Evolutionary conservation across 805 yeast species (phyloP), one percentile per base, ranked within the genome.

Genomic region (Maudiozyma serrabonitensis): DNA sequence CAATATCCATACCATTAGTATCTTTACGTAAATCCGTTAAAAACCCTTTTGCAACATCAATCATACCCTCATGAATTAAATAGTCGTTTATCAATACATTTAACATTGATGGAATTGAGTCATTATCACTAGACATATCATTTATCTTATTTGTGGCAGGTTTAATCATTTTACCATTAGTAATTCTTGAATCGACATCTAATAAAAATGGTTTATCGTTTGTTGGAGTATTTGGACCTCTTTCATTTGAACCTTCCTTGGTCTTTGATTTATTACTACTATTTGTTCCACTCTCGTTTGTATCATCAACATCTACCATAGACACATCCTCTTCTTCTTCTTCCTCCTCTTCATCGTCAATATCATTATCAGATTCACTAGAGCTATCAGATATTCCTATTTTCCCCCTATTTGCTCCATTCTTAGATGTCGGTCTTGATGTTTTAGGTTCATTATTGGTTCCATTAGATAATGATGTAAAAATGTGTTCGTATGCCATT

Each of bases 41-140:
- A 50, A 83, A 76, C 0, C 80, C 76, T 50, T 69, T 69, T 2
- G 79, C 75, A 2, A 80, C 75, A 49, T 78, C 79, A 31, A 71
- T 69, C 56, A 73, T 76, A 2, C 88, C 88, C 48, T 74, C 73
- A 57, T 80, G 79, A n/a, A 73, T 69, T 38, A 83, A 72, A 59
- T 81, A 82, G 18, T 64, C 68, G 45, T 64, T 65, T 12, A 65
- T 61, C 56, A 63, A 53, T 0, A 58, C 53, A 45, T 65, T 63
- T 41, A 65, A 50, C 6, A 60, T 55, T 2, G 61, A 47, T 9
- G 62, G 61, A 31, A 65, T 56, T 4, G 66, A 60, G 31, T 59
- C 63, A 47, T 63, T 62, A 6, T 59, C 56, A 6, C 54, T 47
- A 21, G 53, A 57, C 28, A 63, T 46, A 16, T 51, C 47, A 46